Evolutionary conservation across 192 early-diverging fungal genomes (phyloP).

Genomic region (Chytriomyces confervae): DNA sequence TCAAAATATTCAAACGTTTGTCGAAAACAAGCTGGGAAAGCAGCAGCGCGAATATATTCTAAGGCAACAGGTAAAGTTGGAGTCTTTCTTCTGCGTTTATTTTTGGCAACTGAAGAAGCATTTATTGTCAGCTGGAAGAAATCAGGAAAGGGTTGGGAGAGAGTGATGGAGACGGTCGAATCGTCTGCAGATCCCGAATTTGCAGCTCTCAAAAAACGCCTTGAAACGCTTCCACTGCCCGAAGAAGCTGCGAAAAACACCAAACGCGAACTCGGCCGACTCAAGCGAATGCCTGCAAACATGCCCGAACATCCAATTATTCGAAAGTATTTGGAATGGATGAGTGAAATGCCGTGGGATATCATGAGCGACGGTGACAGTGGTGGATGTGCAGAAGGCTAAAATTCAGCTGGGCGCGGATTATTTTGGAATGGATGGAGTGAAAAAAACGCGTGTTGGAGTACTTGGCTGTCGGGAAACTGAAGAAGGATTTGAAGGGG

Average conservation of each 20-base stretch:
- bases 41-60: slow-evolving; percentile 84
- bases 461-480: slow-evolving; percentile 78
- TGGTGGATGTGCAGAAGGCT: slow-evolving; percentile 71
- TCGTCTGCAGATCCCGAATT: slow-evolving; percentile 69
- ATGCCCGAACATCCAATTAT: slow-evolving; percentile 82
- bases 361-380: slow-evolving; percentile 53
- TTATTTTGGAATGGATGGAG: slow-evolving; percentile 80
- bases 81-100: too few species aligned
- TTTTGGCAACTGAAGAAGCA: too few species aligned
- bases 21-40: slow-evolving; percentile 76
- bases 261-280: slow-evolving; percentile 68
- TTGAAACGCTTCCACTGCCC: slow-evolving; percentile 63
- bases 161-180: slow-evolving; percentile 64
- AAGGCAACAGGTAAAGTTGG: slow-evolving; percentile 75
- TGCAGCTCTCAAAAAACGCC: slow-evolving; percentile 72
- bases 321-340: slow-evolving; percentile 76
- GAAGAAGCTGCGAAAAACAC: slow-evolving; percentile 65
- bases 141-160: slow-evolving; percentile 82
- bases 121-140: slow-evolving; percentile 76
- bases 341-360: slow-evolving; percentile 79
- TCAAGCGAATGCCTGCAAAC: slow-evolving; percentile 74
- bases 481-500: slow-evolving; percentile 74
- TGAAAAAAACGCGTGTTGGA: slow-evolving; percentile 85
- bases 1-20: slow-evolving; percentile 71
- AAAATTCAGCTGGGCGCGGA: too few species aligned